These are phyloP conservation scores for Lasiodiplodia hormozganensis DNA, from an alignment of 2,329 filamentous ascomycete genomes.

Conservation along the genomic window DNA sequence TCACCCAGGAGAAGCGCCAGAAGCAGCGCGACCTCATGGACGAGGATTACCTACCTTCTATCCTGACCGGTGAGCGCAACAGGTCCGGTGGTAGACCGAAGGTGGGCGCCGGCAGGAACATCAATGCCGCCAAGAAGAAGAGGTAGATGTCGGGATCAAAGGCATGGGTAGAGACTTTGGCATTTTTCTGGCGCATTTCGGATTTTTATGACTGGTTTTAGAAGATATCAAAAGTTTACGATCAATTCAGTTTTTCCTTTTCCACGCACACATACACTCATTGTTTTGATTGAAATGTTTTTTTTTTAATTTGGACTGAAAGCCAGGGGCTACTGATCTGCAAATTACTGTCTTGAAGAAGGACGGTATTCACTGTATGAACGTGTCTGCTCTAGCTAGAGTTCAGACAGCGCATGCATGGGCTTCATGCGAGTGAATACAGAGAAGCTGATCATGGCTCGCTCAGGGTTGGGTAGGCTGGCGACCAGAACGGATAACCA, in stretches of 20 bases:
- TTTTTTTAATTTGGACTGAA: neutral
- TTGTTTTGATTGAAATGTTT: too few relatives aligned
- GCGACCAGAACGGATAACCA: too few relatives aligned
- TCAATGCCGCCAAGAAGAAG: constrained; percentile 77
- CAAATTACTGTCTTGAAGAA: neutral
- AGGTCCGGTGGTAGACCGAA: constrained; percentile 71
- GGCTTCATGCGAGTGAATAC: neutral
- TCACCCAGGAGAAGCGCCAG: constrained; percentile 68
- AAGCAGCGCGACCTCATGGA: constrained; percentile 90
- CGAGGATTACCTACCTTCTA: constrained; percentile 85
- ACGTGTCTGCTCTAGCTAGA: neutral
- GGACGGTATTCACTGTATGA: neutral
- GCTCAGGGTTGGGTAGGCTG: neutral
- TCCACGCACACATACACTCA: neutral
- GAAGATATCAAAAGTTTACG: constrained; percentile 16
- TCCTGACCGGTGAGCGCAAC: constrained; percentile 80
- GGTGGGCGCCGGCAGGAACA: constrained; percentile 83
- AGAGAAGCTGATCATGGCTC: neutral
- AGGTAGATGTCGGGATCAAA: constrained; percentile 27
- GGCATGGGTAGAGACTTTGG: neutral
- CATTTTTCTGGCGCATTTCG: constrained; percentile 10
- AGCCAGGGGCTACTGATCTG: neutral
- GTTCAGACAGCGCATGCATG: neutral
- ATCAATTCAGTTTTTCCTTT: neutral
- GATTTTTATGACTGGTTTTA: neutral